Percentiles rank a stretch among this genome's conserved stretches.
phyloP scores from a whole-genome alignment of 495 filamentous ascomycete genomes.

The Penicillium silybi region DNA sequence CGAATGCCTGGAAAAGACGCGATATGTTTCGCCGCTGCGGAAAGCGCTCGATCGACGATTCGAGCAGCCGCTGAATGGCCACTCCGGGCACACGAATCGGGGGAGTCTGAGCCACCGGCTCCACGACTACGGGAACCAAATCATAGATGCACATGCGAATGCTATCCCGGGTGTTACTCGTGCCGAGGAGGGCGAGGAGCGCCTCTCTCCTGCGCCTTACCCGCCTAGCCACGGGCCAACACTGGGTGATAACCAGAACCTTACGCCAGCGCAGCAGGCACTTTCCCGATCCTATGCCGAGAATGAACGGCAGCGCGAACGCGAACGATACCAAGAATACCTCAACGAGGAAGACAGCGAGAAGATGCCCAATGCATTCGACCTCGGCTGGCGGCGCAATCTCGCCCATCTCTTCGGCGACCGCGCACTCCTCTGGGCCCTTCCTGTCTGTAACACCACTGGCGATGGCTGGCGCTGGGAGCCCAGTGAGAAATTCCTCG shows the following conservation, averaged over 20 bases:
- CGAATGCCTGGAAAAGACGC: constrained; percentile 88
- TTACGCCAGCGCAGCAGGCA: constrained; percentile 44
- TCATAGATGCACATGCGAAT: constrained; percentile 78
- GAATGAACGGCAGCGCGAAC: constrained; percentile 66
- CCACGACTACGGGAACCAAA: constrained; percentile 68
- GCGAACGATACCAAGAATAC: constrained; percentile 77
- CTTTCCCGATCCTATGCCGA: constrained; percentile 62
- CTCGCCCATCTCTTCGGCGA: constrained; percentile 79
- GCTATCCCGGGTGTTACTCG: constrained; percentile 75
- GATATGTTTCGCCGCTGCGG: constrained; percentile 78
- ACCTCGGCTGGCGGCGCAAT: constrained; percentile 77
- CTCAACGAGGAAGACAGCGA: constrained; percentile 82
- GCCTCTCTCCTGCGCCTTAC: constrained; percentile 27
- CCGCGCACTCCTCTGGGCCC: constrained; percentile 61
- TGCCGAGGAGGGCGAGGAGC: constrained; percentile 73
- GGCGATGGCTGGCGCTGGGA: constrained; percentile 98
- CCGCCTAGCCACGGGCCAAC: constrained; percentile 19
- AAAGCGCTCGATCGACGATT: constrained; percentile 61
- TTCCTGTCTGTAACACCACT: constrained; percentile 79
- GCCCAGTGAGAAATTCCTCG: constrained; percentile 66
- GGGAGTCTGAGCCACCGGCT: constrained; percentile 57
- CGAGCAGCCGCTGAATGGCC: constrained; percentile 32
- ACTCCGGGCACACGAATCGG: constrained; percentile 45
- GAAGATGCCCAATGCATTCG: constrained; percentile 87
- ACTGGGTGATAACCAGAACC: constrained; percentile 6